These are phyloP conservation scores for Porogramme epimiltina DNA, from an alignment of 1,284 basidiomycete genomes.

Conservation along the genomic window DNA sequence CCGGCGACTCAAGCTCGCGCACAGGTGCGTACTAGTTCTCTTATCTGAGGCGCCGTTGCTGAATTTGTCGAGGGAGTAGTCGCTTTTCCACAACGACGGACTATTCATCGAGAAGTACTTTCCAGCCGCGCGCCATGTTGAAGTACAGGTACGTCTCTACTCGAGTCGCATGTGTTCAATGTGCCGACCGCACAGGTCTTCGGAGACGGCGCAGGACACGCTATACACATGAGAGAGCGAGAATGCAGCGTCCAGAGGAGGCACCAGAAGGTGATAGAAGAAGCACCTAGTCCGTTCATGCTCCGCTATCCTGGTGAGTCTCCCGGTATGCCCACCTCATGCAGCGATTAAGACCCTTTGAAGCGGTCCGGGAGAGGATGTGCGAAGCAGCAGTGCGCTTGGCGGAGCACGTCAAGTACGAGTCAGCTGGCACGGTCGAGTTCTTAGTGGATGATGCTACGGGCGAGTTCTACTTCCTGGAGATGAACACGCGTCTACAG, in stretches of 20 bases:
- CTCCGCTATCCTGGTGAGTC: constrained; percentile 37
- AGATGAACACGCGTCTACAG: constrained; percentile 76
- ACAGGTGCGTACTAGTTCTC: constrained; percentile 38
- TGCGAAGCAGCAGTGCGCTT: constrained; percentile 55
- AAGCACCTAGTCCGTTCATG: constrained; percentile 61
- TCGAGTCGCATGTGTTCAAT: neutral
- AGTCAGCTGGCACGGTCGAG: constrained; percentile 71
- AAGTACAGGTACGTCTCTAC: constrained; percentile 54
- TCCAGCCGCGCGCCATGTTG: constrained; percentile 58
- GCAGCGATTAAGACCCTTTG: neutral
- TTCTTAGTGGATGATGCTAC: constrained; percentile 63
- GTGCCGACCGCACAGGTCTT: constrained; percentile 46
- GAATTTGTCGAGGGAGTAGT: constrained; percentile 29
- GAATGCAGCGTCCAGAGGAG: constrained; percentile 74
- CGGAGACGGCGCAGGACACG: constrained; percentile 60
- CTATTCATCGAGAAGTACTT: constrained; percentile 69
- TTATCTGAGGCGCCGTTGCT: neutral
- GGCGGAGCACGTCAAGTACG: constrained; percentile 53
- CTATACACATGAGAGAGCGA: constrained; percentile 69
- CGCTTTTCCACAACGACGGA: constrained; percentile 53
- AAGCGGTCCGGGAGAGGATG: constrained; percentile 49
- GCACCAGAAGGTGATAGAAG: constrained; percentile 78
- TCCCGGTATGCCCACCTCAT: neutral
- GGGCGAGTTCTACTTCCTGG: constrained; percentile 68
- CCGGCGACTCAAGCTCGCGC: constrained; percentile 43